Evolutionary conservation across 192 early-diverging fungal genomes (phyloP), one percentile per base, ranked within the genome.

Genomic region (Coemansia sp.): DNA sequence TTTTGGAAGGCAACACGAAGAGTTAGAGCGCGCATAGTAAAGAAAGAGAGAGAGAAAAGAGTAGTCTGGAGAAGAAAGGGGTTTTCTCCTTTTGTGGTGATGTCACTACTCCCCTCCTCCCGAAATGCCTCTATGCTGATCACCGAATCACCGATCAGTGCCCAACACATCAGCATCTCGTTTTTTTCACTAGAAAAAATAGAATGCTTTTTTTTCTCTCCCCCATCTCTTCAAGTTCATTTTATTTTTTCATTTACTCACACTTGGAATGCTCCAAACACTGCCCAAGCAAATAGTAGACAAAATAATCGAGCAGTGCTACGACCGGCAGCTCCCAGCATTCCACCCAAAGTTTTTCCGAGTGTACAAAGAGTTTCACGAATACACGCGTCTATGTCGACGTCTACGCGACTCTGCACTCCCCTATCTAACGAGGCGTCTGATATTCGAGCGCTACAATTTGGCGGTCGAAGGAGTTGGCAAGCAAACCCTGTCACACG

Each of bases 381-480:
- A 69, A 43, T 60, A 65, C 4, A 43, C 63, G 26, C 55, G 50
- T 8, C 18, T 76, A 15, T 66, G 67, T 17, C 63, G 42, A 26
- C 34, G 48, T n/a, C 50, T 74, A 1, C 59, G 72, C 8, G 63
- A 34, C 11, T 58, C 61, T 4, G 56, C 64, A 15, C 39, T 36
- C 18, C 60, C 65, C 21, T 52, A 61, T 26, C 22, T 71, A 24
- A 39, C 38, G 12, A 37, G 40, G 18, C 53, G 63, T 17, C 34
- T 77, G 38, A 56, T 77, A 21, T 71, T 77, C 22, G 74, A 77
- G 58, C 53, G 64, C 9, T 67, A 68, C 58, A 70, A 77, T 39
- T 15, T 64, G 43, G 40, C 59, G 3, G 55, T 70, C 1, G 59
- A 64, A 33, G 56, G 54, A 2, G 55, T 62, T 15, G 62, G 59